Conservation (phyloP, 2,329 filamentous ascomycete genomes). For the Neofusicoccum parvum region DNA sequence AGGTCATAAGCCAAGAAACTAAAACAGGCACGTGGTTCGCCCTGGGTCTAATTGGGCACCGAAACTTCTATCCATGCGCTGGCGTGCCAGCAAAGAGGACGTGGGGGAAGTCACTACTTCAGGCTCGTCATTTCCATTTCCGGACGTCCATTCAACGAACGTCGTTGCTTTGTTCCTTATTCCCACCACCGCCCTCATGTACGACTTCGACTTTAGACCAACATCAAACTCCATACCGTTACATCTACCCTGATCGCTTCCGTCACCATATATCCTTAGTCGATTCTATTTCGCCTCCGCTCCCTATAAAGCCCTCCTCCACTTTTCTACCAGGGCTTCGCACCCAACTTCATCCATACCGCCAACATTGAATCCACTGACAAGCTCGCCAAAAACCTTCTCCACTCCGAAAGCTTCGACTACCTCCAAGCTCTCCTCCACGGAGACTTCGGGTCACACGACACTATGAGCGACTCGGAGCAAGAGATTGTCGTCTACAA, state of each 20-base stretch:
- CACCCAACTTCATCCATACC: neutral
- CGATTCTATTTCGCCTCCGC: neutral
- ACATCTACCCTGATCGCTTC: neutral
- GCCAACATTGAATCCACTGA: neutral
- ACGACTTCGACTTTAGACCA: neutral
- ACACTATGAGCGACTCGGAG: neutral
- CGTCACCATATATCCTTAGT: neutral
- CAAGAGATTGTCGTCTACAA: constrained; percentile 10
- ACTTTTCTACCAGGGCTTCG: neutral
- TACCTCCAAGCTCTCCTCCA: neutral
- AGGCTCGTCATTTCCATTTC: neutral
- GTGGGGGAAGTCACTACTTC: neutral
- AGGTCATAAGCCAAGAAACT: neutral
- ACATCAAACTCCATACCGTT: neutral
- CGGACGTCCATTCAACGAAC: neutral
- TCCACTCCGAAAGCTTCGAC: neutral
- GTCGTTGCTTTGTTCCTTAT: neutral
- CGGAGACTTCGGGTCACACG: neutral
- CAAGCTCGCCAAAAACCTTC: neutral
- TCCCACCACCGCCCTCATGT: neutral
- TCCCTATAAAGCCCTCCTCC: neutral
- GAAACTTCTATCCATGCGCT: neutral
- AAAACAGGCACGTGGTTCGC: neutral
- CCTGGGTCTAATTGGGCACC: neutral
- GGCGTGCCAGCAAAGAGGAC: constrained; percentile 8